Base-by-base conservation (phyloP, 129 eudicot genomes). In the Ambrosia artemisiifolia region DNA sequence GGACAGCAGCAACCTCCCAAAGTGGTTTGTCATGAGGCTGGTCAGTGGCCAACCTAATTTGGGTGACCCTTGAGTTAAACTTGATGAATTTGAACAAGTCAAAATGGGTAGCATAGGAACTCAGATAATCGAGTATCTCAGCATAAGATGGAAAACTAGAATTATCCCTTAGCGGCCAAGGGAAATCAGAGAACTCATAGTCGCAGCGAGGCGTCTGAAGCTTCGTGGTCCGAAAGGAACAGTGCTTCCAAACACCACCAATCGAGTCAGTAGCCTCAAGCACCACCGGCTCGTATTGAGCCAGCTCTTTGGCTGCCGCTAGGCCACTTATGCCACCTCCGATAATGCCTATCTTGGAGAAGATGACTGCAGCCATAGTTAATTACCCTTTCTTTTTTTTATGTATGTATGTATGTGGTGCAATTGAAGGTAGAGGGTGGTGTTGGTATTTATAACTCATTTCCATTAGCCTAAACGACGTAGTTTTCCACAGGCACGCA, bases 161-260 rank as follows among this genome's bases (percentile, higher is more conserved):
- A 73, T 94, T 87, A 64, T 94, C 97, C 74, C 96, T 90, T 2
- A 70, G 65, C 3, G 96, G 65, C 99, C 99, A 94, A 1, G 99
- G 97, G 24, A 80, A 94, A 78, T 94, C 98, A 4, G 98, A 94
- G 82, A 94, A 94, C 28, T 94, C 99, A 18, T 90, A 94, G 76
- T 94, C 99, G 34, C 97, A 90, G 28, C 99, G 96, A 62, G 96
- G 99, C n/a, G 96, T 94, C 59, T 94, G 99, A 16, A 94, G 91
- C 72, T 88, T 90, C 0, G 99, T 94, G 19, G 96, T 79, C 69
- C 72, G 76, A 40, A 78, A 90, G 6, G 99, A 90, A 28, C 93
- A 82, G 66, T 88, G 96, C 60, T 81, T 82, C 99, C 99, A 90
- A 34, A 94, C 99, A 8, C 97, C 99, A 32, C 99, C 99, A 11